These are phyloP conservation scores for Mycena belliarum DNA, from an alignment of 768 basidiomycete genomes.

Conservation along the genomic window DNA sequence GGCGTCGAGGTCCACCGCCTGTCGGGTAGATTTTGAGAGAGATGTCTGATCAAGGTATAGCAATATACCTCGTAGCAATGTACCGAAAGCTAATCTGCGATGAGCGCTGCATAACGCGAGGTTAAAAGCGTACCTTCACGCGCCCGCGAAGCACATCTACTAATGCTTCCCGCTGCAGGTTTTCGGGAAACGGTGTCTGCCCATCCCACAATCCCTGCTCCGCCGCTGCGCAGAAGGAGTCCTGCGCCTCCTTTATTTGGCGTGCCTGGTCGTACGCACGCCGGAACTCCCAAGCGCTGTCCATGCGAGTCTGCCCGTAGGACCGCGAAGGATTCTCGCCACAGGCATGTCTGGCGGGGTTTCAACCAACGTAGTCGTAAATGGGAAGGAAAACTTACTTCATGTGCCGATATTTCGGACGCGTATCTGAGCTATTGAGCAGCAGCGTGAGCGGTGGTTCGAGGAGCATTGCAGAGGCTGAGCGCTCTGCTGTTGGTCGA, in stretches of 20 bases:
- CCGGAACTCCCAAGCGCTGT: conserved; percentile 66
- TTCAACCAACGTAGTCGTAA: background rate
- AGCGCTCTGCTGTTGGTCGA: conserved; percentile 65
- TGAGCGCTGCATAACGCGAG: background rate
- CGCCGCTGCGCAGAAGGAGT: conserved; percentile 59
- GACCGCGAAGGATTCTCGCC: conserved; percentile 59
- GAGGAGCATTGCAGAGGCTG: conserved; percentile 63
- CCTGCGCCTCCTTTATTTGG: conserved; percentile 64
- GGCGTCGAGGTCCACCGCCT: conserved; percentile 63
- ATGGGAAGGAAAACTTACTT: conserved; percentile 43
- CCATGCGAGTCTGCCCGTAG: conserved; percentile 57
- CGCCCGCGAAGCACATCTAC: conserved; percentile 72
- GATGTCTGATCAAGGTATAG: no score
- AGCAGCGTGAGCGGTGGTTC: conserved; percentile 68
- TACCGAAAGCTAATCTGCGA: conserved; percentile 32
- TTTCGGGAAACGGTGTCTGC: conserved; percentile 58
- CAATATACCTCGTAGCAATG: conserved; percentile 41
- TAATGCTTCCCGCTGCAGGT: conserved; percentile 68
- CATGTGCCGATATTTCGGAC: conserved; percentile 68
- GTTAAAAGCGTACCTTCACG: conserved; percentile 55
- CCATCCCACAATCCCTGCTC: conserved; percentile 44
- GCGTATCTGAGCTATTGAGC: conserved; percentile 31
- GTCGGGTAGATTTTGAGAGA: no score
- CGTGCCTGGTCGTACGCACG: conserved; percentile 70
- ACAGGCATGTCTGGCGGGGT: conserved; percentile 59